Evolutionary conservation across 306 rosid genomes (phyloP).

Genomic region (Mimosa pudica): DNA sequence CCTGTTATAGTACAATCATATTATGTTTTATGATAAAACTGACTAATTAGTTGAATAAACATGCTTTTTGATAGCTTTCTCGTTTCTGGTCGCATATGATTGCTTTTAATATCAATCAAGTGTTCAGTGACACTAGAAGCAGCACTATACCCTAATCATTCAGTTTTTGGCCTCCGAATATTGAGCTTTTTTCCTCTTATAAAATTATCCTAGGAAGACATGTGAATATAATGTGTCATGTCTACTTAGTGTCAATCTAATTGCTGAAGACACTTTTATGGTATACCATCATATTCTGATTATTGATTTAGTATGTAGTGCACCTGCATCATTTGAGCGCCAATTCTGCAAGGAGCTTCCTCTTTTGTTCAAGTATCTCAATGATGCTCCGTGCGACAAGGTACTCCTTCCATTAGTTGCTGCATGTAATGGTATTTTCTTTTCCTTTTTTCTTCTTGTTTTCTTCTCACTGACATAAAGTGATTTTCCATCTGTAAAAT

Average conservation of each 20-base stretch:
- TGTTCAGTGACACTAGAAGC: background rate
- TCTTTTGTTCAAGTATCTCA: slow-evolving; percentile 58
- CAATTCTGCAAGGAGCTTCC: slow-evolving; percentile 66
- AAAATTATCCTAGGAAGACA: slow-evolving; percentile 9
- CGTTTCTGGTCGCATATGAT: slow-evolving; percentile 1
- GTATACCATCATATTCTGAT: slow-evolving; percentile 15
- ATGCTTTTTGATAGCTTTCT: slow-evolving; percentile 16
- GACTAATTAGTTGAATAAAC: background rate
- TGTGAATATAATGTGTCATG: slow-evolving; percentile 11
- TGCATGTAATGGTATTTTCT: slow-evolving; percentile 19
- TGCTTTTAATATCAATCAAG: slow-evolving; percentile 12
- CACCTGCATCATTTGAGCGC: slow-evolving; percentile 77
- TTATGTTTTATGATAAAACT: background rate
- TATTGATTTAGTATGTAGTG: slow-evolving; percentile 52
- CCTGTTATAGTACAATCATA: background rate
- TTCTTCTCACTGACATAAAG: slow-evolving; percentile 16
- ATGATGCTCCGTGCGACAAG: slow-evolving; percentile 65
- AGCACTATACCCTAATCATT: background rate
- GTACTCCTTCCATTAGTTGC: slow-evolving; percentile 39
- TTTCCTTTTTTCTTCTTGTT: background rate
- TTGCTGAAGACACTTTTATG: slow-evolving; percentile 14
- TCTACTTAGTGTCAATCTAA: slow-evolving; percentile 14
- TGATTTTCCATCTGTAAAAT: slow-evolving; percentile 5
- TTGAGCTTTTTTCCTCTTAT: background rate
- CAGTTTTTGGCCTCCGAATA: background rate